Conservation (phyloP, 768 basidiomycete species). For the Amanita jacksonii region DNA sequence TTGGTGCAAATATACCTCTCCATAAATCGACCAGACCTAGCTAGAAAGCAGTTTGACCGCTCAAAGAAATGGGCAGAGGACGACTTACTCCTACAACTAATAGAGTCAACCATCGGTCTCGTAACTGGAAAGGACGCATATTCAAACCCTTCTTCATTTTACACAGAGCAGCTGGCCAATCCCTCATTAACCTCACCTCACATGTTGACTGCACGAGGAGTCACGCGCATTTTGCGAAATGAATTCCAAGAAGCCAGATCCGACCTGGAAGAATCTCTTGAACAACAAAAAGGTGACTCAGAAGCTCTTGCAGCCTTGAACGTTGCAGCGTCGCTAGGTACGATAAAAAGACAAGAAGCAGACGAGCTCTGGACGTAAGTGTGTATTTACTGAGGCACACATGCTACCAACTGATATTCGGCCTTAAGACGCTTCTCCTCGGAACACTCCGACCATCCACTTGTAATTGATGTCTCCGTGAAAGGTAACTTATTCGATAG, state of each 20-base stretch:
- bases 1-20: conserved; percentile 84
- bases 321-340: conserved; percentile 53
- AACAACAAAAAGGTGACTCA: conserved; percentile 45
- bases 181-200: conserved; percentile 68
- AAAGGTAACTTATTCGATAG: conserved; percentile 62
- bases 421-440: conserved; percentile 27
- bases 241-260: conserved; percentile 71
- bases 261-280: conserved; percentile 67
- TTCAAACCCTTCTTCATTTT: conserved; percentile 48
- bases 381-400: conserved; percentile 1
- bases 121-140: conserved; percentile 68
- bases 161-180: conserved; percentile 76
- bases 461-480: conserved; percentile 49
- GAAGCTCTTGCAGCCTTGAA: conserved; percentile 63
- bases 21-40: conserved; percentile 81
- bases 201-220: conserved; percentile 69
- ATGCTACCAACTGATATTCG: conserved; percentile 6
- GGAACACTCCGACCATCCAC: conserved; percentile 60
- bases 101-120: conserved; percentile 76
- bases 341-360: conserved; percentile 47
- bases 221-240: conserved; percentile 68
- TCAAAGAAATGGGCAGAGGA: conserved; percentile 86
- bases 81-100: conserved; percentile 79
- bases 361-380: conserved; percentile 66
- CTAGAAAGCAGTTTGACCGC: conserved; percentile 75